Conservation (phyloP, 2,329 filamentous ascomycete genomes). For the Calycina herbarum region DNA sequence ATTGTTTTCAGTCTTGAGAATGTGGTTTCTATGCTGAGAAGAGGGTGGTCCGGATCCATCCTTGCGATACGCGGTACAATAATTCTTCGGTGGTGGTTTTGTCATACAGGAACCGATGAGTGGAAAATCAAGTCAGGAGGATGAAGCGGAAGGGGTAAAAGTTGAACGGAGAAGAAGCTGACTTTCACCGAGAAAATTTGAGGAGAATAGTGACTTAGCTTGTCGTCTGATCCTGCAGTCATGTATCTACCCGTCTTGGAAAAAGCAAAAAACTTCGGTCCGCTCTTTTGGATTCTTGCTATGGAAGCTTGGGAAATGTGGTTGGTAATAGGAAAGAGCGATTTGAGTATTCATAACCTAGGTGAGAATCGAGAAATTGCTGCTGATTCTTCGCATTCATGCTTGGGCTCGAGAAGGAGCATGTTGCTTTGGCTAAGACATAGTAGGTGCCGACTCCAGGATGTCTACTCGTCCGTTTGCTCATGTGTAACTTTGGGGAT, state of each 20-base stretch:
- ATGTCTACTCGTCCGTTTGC: background rate
- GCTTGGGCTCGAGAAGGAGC: background rate
- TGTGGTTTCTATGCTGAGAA: background rate
- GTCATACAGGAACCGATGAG: no score
- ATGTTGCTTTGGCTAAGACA: background rate
- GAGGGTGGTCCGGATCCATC: background rate
- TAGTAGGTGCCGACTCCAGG: background rate
- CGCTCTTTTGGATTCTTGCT: background rate
- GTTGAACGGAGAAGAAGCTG: no score
- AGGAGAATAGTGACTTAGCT: no score
- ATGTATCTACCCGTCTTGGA: background rate
- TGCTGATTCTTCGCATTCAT: background rate
- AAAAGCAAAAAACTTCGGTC: background rate
- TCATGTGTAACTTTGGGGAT: background rate
- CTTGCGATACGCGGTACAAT: no score
- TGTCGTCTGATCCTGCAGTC: no score
- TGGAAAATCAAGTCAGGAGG: no score
- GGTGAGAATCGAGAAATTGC: background rate
- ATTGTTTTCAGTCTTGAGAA: background rate
- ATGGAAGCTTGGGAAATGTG: background rate
- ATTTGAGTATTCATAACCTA: background rate
- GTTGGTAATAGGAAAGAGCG: background rate
- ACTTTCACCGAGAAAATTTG: no score
- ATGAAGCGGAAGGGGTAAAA: no score
- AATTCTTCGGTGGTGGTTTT: no score